Percentiles rank a stretch among this genome's conserved stretches.
These are phyloP conservation scores for Acer negundo DNA, from an alignment of 345 rosid species.

Conservation along the genomic window DNA sequence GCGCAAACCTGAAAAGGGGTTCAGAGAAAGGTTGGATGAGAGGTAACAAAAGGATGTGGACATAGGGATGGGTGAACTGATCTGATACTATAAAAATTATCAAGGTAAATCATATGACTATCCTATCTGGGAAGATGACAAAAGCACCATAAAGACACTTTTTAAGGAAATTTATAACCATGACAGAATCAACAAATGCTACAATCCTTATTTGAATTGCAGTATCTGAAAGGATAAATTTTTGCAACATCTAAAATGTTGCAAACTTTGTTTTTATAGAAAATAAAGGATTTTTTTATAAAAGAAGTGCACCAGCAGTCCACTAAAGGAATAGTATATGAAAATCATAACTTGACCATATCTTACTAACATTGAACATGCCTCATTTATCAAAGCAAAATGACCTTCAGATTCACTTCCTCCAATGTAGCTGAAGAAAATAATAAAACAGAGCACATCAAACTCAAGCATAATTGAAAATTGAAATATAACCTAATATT, in stretches of 20 bases:
- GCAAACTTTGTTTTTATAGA: no score
- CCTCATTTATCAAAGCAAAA: conserved; percentile 90
- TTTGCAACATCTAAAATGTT: not conserved
- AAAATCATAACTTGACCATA: conserved; percentile 7
- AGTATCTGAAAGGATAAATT: not conserved
- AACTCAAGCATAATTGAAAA: conserved; percentile 18
- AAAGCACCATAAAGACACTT: not conserved
- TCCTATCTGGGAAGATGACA: not conserved
- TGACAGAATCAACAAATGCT: not conserved
- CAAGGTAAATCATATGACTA: not conserved
- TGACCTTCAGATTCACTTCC: conserved; percentile 93
- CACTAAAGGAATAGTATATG: not conserved
- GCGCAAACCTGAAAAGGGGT: conserved; percentile 80
- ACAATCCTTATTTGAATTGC: not conserved
- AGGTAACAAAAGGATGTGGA: not conserved
- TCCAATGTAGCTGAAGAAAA: conserved; percentile 69
- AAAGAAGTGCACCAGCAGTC: not conserved
- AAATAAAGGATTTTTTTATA: no score
- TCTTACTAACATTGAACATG: conserved; percentile 91
- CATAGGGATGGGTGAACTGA: not conserved
- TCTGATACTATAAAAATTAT: conserved; percentile 1
- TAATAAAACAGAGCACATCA: conserved; percentile 10
- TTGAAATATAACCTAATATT: not conserved
- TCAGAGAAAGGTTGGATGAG: conserved; percentile 3
- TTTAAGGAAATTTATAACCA: not conserved